These are phyloP conservation scores for Microcyclospora pomicola DNA, from an alignment of 2,329 filamentous ascomycete genomes.

Conservation along the genomic window DNA sequence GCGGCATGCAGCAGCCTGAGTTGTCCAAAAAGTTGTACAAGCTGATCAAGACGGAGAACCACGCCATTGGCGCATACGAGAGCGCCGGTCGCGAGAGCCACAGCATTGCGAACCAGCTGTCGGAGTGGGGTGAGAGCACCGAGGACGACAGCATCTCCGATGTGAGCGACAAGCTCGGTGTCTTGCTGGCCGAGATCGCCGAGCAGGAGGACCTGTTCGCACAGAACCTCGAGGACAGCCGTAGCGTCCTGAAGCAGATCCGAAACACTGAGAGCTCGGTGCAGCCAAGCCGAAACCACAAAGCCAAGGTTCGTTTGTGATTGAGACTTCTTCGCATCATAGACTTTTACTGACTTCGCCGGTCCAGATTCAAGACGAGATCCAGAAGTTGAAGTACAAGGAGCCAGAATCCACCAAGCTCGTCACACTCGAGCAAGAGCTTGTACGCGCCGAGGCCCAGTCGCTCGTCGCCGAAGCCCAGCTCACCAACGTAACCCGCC, in stretches of 20 bases:
- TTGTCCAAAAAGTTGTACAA: slow-evolving; percentile 78
- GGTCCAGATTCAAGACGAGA: slow-evolving; percentile 65
- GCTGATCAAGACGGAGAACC: slow-evolving; percentile 91
- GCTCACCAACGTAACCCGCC: slow-evolving; percentile 85
- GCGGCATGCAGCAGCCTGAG: slow-evolving; percentile 73
- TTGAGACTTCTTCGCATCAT: neutral
- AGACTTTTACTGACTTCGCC: neutral
- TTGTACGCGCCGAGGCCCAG: slow-evolving; percentile 90
- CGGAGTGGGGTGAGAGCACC: slow-evolving; percentile 91
- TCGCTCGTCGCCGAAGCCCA: slow-evolving; percentile 93
- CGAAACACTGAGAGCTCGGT: slow-evolving; percentile 92
- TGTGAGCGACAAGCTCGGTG: slow-evolving; percentile 88
- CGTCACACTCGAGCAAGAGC: slow-evolving; percentile 82
- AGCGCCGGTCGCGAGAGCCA: slow-evolving; percentile 70
- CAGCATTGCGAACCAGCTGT: slow-evolving; percentile 76
- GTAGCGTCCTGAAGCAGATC: slow-evolving; percentile 74
- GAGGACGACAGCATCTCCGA: slow-evolving; percentile 77
- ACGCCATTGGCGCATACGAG: slow-evolving; percentile 73
- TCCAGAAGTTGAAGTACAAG: slow-evolving; percentile 79
- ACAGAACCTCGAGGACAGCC: slow-evolving; percentile 73
- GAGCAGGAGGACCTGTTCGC: slow-evolving; percentile 87
- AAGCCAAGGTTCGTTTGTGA: slow-evolving; percentile 45
- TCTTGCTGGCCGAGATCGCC: slow-evolving; percentile 80
- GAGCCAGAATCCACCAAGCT: slow-evolving; percentile 75
- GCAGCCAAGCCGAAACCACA: slow-evolving; percentile 78